Evolutionary conservation across 139 green algal species (phyloP), one percentile per base, ranked within the genome.

Genomic region (Zygnema circumcarinatum): DNA sequence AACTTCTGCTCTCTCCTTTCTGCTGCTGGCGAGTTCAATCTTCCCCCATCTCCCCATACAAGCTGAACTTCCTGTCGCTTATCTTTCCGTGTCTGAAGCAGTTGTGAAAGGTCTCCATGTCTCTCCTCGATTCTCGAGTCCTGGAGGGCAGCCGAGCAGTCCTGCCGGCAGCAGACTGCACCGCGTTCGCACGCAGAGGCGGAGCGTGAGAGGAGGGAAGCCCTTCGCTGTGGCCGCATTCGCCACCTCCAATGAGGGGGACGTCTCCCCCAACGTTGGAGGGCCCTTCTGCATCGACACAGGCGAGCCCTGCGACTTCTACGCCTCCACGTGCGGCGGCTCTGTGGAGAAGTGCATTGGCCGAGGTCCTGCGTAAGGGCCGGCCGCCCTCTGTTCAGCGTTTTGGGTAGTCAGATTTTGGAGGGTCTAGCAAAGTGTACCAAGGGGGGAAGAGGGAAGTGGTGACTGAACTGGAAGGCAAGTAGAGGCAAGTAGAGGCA

Each of bases 251-350:
- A 94, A 95, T 39, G 94, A 95, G 31, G 95, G 94, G 1, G 95
- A 98, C 87, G 94, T 91, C 33, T 95, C 92, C 29, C 95, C 95
- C 35, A 98, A 98, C 88, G 94, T 90, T 0, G 67, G 76, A 38
- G 95, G 95, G 0, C 85, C 95, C 0, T 95, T 95, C 85, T 98
- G 95, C 88, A 74, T 92, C 7, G 94, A 98, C 83, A 97, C 94
- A 47, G 92, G 93, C 0, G 31, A 90, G 82, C 94, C 94, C 0
- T 98, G 95, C 84, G 92, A 96, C 36, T 52, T 75, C 38, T 90
- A 91, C 52, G 93, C 91, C 85, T 94, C 83, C 81, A 95, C 93
- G 2, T 97, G 95, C 92, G 88, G 90, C 79, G 95, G 95, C 33
- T 90, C 92, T 78, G 95, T 94, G 81, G 83, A 87, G 2, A 72